A percentile compares a stretch with the other conserved stretches of the same genome.
These are phyloP conservation scores for Sporobolomyces pararoseus DNA, from an alignment of 768 basidiomycete genomes.

Conservation along the genomic window DNA sequence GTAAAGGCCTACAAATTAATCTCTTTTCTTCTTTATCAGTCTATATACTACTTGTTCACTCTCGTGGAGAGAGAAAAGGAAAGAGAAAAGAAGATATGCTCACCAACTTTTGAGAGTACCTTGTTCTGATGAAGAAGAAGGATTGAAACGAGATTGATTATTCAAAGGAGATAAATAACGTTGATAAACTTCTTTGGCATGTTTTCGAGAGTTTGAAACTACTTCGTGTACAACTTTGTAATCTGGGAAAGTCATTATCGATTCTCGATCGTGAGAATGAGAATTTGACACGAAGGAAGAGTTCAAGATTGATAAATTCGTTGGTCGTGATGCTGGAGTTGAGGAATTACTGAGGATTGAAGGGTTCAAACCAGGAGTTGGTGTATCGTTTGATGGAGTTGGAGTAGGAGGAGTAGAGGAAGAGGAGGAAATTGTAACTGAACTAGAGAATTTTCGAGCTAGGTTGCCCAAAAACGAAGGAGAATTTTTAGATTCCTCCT, in stretches of 20 bases:
- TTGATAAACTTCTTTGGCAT: too few relatives aligned
- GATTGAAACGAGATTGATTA: too few relatives aligned
- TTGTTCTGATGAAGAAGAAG: too few relatives aligned
- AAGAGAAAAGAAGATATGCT: background rate
- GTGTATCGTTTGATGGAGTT: background rate
- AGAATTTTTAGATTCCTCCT: too few relatives aligned
- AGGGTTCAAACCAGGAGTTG: background rate
- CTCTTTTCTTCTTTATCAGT: too few relatives aligned
- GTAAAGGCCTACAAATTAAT: constrained; percentile 52
- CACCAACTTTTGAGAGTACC: constrained; percentile 17
- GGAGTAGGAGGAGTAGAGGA: too few relatives aligned
- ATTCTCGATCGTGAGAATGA: constrained; percentile 63
- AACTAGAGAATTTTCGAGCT: constrained; percentile 9
- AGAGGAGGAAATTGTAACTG: background rate
- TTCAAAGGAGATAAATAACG: too few relatives aligned
- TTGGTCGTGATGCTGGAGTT: too few relatives aligned
- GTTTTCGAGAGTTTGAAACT: constrained; percentile 52
- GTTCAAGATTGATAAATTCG: constrained; percentile 29
- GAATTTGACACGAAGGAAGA: constrained; percentile 48
- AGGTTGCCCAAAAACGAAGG: constrained; percentile 43
- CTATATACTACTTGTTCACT: too few relatives aligned
- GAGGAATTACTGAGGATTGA: too few relatives aligned
- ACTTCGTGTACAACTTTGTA: constrained; percentile 78
- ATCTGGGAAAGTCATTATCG: constrained; percentile 86
- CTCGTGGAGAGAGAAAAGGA: constrained; percentile 52